phyloP scores from a whole-genome alignment of 2,329 filamentous ascomycete species.

The Corniculantispora saksenae region DNA sequence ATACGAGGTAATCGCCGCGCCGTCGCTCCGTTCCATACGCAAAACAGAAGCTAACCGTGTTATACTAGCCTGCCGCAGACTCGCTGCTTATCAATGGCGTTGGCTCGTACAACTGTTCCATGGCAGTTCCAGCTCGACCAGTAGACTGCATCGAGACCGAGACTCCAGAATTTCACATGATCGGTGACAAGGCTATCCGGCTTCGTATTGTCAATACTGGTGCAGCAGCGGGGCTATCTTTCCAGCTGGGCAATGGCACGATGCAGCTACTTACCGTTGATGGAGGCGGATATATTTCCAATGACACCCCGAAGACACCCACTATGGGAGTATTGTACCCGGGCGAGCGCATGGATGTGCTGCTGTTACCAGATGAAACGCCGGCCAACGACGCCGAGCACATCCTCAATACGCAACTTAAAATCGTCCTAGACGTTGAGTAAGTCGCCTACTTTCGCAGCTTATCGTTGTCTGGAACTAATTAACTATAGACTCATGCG shows the following conservation, averaged over 20 bases:
- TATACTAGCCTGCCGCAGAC: conserved; percentile 18
- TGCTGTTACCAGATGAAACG: conserved; percentile 2
- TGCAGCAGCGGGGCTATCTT: conserved; percentile 21
- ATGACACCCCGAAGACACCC: conserved; percentile 19
- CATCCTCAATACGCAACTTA: conserved; percentile 5
- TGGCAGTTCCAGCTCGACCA: conserved; percentile 9
- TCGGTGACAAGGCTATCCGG: conserved; percentile 14
- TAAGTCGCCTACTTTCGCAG: not conserved
- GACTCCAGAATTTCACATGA: conserved; percentile 1
- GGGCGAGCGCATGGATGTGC: conserved; percentile 26
- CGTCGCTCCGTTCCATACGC: too few relatives aligned
- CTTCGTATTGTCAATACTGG: conserved; percentile 21
- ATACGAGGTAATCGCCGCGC: conserved; percentile 18
- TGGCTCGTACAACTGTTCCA: conserved; percentile 20
- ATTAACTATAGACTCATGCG: conserved; percentile 22
- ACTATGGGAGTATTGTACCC: conserved; percentile 26
- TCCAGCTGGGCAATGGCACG: conserved; percentile 19
- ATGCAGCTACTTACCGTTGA: conserved; percentile 26
- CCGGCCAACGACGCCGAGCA: not conserved
- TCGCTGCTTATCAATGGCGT: conserved; percentile 22
- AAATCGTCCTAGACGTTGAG: conserved; percentile 19
- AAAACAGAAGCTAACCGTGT: not conserved
- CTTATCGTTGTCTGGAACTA: not conserved
- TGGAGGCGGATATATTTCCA: conserved; percentile 21
- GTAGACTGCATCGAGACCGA: conserved; percentile 18